Conservation (phyloP, 2,329 filamentous ascomycete genomes). For the Penicillium sp. region DNA sequence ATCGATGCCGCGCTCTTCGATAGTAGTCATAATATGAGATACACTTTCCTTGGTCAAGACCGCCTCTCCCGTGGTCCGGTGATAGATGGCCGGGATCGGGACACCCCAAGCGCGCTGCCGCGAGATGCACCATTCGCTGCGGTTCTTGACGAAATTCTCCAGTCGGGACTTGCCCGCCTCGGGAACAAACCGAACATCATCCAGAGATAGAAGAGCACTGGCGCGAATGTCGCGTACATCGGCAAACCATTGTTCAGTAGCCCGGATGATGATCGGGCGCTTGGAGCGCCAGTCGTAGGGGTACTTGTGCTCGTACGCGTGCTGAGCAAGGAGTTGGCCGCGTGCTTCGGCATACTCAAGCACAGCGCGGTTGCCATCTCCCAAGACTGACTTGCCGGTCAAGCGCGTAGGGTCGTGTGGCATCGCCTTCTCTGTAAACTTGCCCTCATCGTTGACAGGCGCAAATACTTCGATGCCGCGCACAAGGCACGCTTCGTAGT, state of each 20-base stretch:
- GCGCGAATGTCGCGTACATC: slow-evolving; percentile 80
- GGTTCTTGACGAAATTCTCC: slow-evolving; percentile 76
- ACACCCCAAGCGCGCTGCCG: slow-evolving; percentile 94
- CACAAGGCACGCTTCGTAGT: slow-evolving; percentile 74
- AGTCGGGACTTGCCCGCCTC: slow-evolving; percentile 67
- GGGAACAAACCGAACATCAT: slow-evolving; percentile 72
- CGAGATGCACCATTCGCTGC: slow-evolving; percentile 97
- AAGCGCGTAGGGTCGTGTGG: slow-evolving; percentile 63
- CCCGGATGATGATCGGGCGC: slow-evolving; percentile 79
- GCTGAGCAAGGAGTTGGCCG: slow-evolving; percentile 59
- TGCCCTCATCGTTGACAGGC: slow-evolving; percentile 75
- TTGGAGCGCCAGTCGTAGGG: slow-evolving; percentile 98
- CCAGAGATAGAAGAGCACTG: slow-evolving; percentile 63
- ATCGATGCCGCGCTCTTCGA: slow-evolving; percentile 74
- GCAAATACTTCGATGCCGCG: slow-evolving; percentile 70
- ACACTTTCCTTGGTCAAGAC: slow-evolving; percentile 76
- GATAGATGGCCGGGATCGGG: slow-evolving; percentile 86
- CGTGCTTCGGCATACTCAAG: slow-evolving; percentile 61
- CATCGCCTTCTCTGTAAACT: slow-evolving; percentile 74
- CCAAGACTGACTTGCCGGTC: slow-evolving; percentile 66
- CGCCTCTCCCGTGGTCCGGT: slow-evolving; percentile 61
- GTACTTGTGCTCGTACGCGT: slow-evolving; percentile 82
- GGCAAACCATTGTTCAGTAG: slow-evolving; percentile 97
- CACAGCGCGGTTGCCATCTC: slow-evolving; percentile 63
- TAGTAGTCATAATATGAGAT: slow-evolving; percentile 74